Evolutionary conservation across 2,329 filamentous ascomycete genomes (phyloP), one percentile per base, ranked within the genome.

Genomic region (Penicillium sclerotigenum): DNA sequence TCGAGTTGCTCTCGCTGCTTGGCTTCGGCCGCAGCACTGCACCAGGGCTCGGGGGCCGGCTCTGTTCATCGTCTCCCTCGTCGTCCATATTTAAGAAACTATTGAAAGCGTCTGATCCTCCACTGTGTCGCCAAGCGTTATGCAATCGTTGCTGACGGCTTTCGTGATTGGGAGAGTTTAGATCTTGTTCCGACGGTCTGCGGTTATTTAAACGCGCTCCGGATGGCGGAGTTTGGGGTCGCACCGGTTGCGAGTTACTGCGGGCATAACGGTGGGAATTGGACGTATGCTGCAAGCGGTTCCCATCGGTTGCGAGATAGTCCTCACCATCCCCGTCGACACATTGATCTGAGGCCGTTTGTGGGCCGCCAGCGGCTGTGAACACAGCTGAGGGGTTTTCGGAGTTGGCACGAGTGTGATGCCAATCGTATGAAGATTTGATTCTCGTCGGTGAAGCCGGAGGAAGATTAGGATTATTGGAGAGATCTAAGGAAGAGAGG

Each of bases 321-420:
- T 67, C 60, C 48, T 58, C 62, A 56, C 68, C 67, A 68, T 68
- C 68, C 68, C 70, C 68, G 64, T 72, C 69, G 61, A 73, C 68
- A 60, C 50, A 62, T 60, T 72, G 71, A 62, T 71, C 66, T 59
- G 69, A 65, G 62, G 68, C 54, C 62, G 61, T 63, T 63, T 65
- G 59, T 65, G 69, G 64, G 69, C 69, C 67, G 68, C 60, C 70
- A 69, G 76, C 60, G 80, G 75, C 60, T 80, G 76, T 56, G 77
- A 74, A 62, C 81, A 80, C 55, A 80, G 82, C 59, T 81, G 82
- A 55, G 84, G 74, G 43, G 83, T 72, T 47, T 71, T 90, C 87
- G 52, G 87, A 90, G 73, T 86, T 89, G 53, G 87, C 84, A 63
- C 87, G 84, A 68, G 72, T 88, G 85, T 88, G 75, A 80, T 87